Evolutionary conservation across 2,329 filamentous ascomycete species (phyloP).

Genomic region (Sclerotinia spermophila): DNA sequence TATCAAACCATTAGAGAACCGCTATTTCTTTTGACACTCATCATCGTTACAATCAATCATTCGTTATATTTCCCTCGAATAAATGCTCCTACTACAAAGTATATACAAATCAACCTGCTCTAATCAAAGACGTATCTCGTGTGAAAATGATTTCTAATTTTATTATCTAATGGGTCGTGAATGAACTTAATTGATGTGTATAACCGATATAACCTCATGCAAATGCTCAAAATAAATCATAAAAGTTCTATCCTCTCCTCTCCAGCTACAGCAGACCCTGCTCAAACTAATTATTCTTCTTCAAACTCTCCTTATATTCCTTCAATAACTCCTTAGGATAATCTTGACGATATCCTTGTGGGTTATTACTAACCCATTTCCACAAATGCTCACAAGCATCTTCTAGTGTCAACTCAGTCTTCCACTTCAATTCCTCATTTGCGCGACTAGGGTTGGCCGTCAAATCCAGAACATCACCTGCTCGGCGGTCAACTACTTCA

Average conservation of each 20-base stretch:
- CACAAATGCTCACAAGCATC: slow-evolving; percentile 92
- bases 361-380: slow-evolving; percentile 97
- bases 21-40: not conserved
- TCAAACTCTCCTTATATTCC: slow-evolving; percentile 46
- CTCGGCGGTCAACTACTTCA: slow-evolving; percentile 75
- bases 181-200: slow-evolving; percentile 7
- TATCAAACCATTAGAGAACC: not conserved
- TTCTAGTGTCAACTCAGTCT: slow-evolving; percentile 85
- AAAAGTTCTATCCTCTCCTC: not conserved
- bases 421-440: slow-evolving; percentile 87
- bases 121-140: not conserved
- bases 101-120: not conserved
- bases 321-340: slow-evolving; percentile 81
- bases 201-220: slow-evolving; percentile 13
- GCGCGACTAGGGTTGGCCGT: slow-evolving; percentile 87
- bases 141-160: not conserved
- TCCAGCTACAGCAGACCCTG: not conserved
- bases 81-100: not conserved
- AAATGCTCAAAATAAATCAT: slow-evolving; percentile 13
- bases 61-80: not conserved
- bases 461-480: slow-evolving; percentile 89
- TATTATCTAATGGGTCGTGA: not conserved
- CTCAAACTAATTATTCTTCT: slow-evolving; percentile 1
- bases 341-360: slow-evolving; percentile 86
- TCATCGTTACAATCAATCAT: not conserved